phyloP scores from a whole-genome alignment of 164 flowering plant species.

The Amborella trichopoda region DNA sequence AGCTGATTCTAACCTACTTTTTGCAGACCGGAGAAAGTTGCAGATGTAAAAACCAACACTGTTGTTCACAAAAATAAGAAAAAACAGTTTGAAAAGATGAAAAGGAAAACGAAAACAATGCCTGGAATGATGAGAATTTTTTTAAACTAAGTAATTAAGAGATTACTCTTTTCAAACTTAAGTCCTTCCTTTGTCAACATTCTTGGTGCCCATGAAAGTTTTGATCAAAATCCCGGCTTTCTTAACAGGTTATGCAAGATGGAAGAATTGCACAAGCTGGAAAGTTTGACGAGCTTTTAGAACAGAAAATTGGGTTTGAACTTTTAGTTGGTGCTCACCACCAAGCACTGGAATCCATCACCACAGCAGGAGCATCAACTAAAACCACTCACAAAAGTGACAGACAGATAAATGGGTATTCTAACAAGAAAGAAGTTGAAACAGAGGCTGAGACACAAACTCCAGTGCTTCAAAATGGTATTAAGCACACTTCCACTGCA shows the following conservation, averaged over 20 bases:
- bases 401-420: background rate
- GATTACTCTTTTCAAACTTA: no score
- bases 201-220: no score
- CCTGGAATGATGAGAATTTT: no score
- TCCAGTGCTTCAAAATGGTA: constrained; percentile 16
- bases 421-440: constrained; percentile 16
- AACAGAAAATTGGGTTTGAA: constrained; percentile 75
- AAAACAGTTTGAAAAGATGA: no score
- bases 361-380: constrained; percentile 46
- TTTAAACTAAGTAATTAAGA: no score
- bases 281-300: constrained; percentile 60
- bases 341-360: constrained; percentile 65
- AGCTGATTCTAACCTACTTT: background rate
- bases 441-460: constrained; percentile 15
- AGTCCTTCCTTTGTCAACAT: no score
- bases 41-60: background rate
- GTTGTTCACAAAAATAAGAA: no score
- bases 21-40: background rate
- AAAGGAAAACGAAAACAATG: no score
- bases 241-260: constrained; percentile 81
- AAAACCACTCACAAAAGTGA: constrained; percentile 15
- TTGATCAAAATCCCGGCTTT: no score
- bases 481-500: constrained; percentile 36
- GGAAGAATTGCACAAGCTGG: constrained; percentile 84
- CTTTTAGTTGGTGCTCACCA: constrained; percentile 85